A percentile compares a stretch with the other conserved stretches of the same genome.
phyloP scores from a whole-genome alignment of 176 grass and related monocot genomes.

The Tuctoria greenei region DNA sequence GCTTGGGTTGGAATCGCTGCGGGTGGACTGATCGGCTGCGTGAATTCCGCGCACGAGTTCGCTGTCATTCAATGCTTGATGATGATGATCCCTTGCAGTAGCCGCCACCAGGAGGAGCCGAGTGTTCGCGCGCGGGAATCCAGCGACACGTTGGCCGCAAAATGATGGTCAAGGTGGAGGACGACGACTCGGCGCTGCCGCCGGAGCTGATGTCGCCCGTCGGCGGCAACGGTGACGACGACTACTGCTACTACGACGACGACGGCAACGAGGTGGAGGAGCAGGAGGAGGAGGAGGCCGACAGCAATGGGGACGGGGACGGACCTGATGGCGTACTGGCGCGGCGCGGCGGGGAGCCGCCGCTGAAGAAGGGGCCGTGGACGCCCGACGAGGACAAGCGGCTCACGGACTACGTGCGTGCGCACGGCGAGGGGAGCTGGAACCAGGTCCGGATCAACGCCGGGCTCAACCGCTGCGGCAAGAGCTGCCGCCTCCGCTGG shows the following conservation, averaged over 20 bases:
- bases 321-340: no score
- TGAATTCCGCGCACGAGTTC: not conserved
- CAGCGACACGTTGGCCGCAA: not conserved
- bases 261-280: no score
- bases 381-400: conserved; percentile 63
- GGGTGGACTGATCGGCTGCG: not conserved
- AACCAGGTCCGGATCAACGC: conserved; percentile 68
- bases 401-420: conserved; percentile 59
- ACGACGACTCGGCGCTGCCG: not conserved
- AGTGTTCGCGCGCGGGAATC: not conserved
- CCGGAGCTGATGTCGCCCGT: not conserved
- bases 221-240: no score
- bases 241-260: not conserved
- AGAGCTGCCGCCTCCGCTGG: conserved; percentile 93
- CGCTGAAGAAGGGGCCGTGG: conserved; percentile 83
- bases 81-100: not conserved
- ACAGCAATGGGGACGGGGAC: not conserved
- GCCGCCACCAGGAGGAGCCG: not conserved
- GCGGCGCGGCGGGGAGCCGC: no score
- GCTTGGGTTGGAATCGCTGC: not conserved
- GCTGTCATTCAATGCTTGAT: not conserved
- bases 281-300: not conserved
- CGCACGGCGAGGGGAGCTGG: conserved; percentile 79
- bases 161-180: conserved; percentile 1
- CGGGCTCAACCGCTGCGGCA: conserved; percentile 68